Conservation (phyloP, 805 yeast species). For the Candida qinlingensis region DNA sequence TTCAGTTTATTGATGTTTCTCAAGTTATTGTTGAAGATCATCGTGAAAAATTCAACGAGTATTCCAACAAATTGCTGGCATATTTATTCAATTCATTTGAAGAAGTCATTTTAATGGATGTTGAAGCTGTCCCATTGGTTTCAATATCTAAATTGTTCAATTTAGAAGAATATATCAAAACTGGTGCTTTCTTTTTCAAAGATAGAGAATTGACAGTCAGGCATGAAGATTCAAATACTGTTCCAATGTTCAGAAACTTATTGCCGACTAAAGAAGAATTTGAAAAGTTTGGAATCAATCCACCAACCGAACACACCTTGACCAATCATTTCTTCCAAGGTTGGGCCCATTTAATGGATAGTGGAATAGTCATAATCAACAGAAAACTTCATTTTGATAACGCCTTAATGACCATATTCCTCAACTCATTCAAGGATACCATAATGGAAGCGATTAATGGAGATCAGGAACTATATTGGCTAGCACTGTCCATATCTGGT, state of each 20-base stretch:
- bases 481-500: constrained; percentile 23
- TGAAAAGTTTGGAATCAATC: not conserved
- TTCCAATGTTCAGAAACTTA: not conserved
- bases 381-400: constrained; percentile 21
- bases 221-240: not conserved
- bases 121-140: constrained; percentile 44
- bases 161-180: constrained; percentile 27
- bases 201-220: constrained; percentile 24
- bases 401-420: constrained; percentile 19
- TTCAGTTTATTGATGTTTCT: constrained; percentile 24
- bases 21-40: not conserved
- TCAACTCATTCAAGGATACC: constrained; percentile 25
- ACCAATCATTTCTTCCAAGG: constrained; percentile 14
- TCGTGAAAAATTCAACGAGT: constrained; percentile 27
- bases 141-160: constrained; percentile 31
- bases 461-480: constrained; percentile 33
- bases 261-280: constrained; percentile 11
- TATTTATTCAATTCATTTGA: constrained; percentile 48
- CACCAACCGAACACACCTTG: not conserved
- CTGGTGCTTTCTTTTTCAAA: constrained; percentile 39
- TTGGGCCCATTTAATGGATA: constrained; percentile 23
- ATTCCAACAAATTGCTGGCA: constrained; percentile 44
- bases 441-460: constrained; percentile 29
- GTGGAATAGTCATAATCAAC: constrained; percentile 20
- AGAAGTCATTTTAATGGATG: constrained; percentile 46